Evolutionary conservation across 352 stramenopile species (phyloP).

Genomic region (Phytophthora litchii): DNA sequence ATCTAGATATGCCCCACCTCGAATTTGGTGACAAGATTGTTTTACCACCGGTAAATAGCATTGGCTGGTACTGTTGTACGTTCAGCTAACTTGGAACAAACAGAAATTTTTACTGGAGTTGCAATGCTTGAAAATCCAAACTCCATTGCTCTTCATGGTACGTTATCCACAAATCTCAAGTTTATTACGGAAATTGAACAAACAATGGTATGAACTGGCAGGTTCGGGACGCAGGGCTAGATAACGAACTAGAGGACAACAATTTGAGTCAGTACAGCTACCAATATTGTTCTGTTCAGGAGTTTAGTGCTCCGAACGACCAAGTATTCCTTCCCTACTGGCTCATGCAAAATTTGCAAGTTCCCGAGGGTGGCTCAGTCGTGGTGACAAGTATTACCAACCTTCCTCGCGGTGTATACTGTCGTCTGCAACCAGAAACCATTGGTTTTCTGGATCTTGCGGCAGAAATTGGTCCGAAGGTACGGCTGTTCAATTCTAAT

Average conservation of each 20-base stretch:
- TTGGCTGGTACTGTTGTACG: background rate
- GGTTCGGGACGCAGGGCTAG: slow-evolving; percentile 15
- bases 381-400: slow-evolving; percentile 40
- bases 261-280: background rate
- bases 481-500: slow-evolving; percentile 1
- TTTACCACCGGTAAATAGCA: slow-evolving; percentile 44
- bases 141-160: slow-evolving; percentile 62
- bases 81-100: slow-evolving; percentile 1
- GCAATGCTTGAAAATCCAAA: slow-evolving; percentile 58
- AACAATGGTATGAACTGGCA: background rate
- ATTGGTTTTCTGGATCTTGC: slow-evolving; percentile 53
- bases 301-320: slow-evolving; percentile 62
- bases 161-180: background rate
- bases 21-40: slow-evolving; percentile 77
- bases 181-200: background rate
- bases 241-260: slow-evolving; percentile 13
- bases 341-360: slow-evolving; percentile 68
- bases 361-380: slow-evolving; percentile 46
- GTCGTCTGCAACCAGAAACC: slow-evolving; percentile 58
- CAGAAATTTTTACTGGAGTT: slow-evolving; percentile 62
- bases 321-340: slow-evolving; percentile 69
- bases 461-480: slow-evolving; percentile 65
- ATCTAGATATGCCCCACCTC: slow-evolving; percentile 59
- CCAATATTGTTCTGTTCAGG: slow-evolving; percentile 68
- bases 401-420: slow-evolving; percentile 55